These are phyloP conservation scores for Suillus sp. DNA, from an alignment of 768 basidiomycete species.

Conservation along the genomic window DNA sequence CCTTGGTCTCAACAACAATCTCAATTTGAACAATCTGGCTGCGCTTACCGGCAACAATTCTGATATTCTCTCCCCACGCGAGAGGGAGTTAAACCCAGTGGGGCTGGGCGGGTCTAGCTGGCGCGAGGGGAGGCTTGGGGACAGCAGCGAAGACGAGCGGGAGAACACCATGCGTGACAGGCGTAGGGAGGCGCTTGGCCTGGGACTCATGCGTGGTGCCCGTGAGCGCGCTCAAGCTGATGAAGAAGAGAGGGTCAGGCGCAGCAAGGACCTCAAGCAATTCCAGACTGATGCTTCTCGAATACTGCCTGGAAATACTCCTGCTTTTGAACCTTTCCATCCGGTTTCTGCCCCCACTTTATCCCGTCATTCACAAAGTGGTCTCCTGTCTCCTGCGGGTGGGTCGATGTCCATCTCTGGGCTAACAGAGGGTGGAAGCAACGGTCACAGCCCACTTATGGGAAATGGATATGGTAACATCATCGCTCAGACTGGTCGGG, in stretches of 20 bases:
- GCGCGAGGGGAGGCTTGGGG: constrained; percentile 39
- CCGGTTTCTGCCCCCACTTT: constrained; percentile 42
- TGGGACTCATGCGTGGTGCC: constrained; percentile 50
- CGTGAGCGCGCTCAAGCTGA: constrained; percentile 69
- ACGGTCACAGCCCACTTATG: constrained; percentile 24
- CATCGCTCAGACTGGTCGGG: constrained; percentile 30
- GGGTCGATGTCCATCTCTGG: constrained; percentile 15
- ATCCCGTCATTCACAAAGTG: constrained; percentile 29
- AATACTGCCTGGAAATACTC: constrained; percentile 43
- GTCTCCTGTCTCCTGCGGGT: constrained; percentile 24
- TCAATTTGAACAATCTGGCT: constrained; percentile 30
- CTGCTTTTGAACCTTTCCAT: constrained; percentile 80
- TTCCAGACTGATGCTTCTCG: constrained; percentile 39
- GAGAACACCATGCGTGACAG: constrained; percentile 47
- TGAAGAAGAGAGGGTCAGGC: constrained; percentile 52
- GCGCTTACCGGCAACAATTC: constrained; percentile 28
- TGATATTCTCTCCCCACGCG: constrained; percentile 42
- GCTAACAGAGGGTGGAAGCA: constrained; percentile 19
- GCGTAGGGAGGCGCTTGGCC: constrained; percentile 43
- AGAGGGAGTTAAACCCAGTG: constrained; percentile 44
- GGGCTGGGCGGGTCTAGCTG: constrained; percentile 45
- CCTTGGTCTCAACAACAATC: constrained; percentile 31
- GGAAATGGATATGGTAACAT: constrained; percentile 28
- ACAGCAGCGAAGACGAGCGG: constrained; percentile 37
- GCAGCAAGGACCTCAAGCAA: constrained; percentile 53